These are phyloP conservation scores for Sindora glabra DNA, from an alignment of 306 rosid genomes.

Conservation along the genomic window DNA sequence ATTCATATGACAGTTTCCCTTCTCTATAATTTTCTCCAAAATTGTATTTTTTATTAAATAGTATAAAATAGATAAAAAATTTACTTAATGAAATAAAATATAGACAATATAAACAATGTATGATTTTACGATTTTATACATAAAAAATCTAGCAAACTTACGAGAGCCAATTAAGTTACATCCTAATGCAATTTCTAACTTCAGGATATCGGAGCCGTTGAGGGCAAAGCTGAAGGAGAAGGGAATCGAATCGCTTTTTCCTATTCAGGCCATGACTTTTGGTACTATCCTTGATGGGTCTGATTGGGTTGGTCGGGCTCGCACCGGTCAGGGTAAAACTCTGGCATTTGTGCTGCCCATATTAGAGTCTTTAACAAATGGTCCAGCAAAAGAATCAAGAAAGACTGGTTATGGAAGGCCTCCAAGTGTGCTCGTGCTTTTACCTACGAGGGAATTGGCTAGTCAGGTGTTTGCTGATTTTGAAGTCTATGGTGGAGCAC, in stretches of 20 bases:
- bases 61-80: no score
- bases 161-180: no score
- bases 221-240: slow-evolving; percentile 59
- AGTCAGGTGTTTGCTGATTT: slow-evolving; percentile 76
- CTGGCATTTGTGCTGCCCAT: slow-evolving; percentile 90
- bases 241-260: slow-evolving; percentile 65
- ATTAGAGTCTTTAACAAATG: slow-evolving; percentile 69
- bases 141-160: no score
- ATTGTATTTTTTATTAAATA: no score
- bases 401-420: slow-evolving; percentile 61
- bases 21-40: no score
- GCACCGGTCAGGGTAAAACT: slow-evolving; percentile 99
- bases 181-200: slow-evolving; percentile 56
- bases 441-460: slow-evolving; percentile 95
- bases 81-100: no score
- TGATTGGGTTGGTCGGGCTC: slow-evolving; percentile 93
- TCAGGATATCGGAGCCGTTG: slow-evolving; percentile 65
- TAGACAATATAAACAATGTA: no score
- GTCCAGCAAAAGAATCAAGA: slow-evolving; percentile 36
- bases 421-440: slow-evolving; percentile 83
- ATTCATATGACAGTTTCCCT: no score
- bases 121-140: no score
- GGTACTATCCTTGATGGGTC: slow-evolving; percentile 54
- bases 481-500: slow-evolving; percentile 59
- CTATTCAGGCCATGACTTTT: slow-evolving; percentile 93